Evolutionary conservation across 163 green algal genomes (phyloP), one percentile per base, ranked within the genome.

Genomic region (Chlamydomonas reinhardtii): DNA sequence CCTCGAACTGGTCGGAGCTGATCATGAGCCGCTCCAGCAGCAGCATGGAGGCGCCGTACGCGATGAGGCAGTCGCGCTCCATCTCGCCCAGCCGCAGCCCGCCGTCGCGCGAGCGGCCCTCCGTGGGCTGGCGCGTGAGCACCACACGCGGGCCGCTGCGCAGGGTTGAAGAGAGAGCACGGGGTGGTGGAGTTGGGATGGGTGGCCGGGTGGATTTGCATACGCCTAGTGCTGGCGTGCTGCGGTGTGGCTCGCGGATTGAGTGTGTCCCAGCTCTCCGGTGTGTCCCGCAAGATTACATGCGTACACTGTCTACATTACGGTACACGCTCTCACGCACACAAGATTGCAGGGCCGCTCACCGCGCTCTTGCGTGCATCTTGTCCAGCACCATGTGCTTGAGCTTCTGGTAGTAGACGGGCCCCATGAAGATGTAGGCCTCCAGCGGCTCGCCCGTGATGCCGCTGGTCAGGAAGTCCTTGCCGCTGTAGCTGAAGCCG

Each of bases 321-420:
- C 39, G 39, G 39, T 48, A 48, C 39, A 48, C 39, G 8, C 5
- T 14, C 39, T 14, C 39, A 48, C 39, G 39, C 5, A 48, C 8
- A 48, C 39, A 8, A 5, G 8, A 5, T 5, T 8, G 39, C 39
- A 5, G 5, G 5, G 39, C 39, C 39, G 39, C 39, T 8, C 48
- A 56, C 48, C 48, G 48, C 48, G 48, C 48, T 9, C 48, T 9
- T 1, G 98, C 97, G 86, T 99, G 98, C 96, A 99, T 98, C 93
- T 99, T 99, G 91, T 99, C 97, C 72, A 99, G 90, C 79, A 98
- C 98, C 98, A 99, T 99, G 92, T 99, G 98, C 95, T 99, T 99
- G 20, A 99, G 95, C 94, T 99, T 99, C 92, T 99, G 98, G 92
- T 99, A 99, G 92, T 99, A 99, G 16, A 99, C 96, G 20, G 97